phyloP scores from a whole-genome alignment of 78 protist genomes.

The Dictyostelium brefeldianum region DNA sequence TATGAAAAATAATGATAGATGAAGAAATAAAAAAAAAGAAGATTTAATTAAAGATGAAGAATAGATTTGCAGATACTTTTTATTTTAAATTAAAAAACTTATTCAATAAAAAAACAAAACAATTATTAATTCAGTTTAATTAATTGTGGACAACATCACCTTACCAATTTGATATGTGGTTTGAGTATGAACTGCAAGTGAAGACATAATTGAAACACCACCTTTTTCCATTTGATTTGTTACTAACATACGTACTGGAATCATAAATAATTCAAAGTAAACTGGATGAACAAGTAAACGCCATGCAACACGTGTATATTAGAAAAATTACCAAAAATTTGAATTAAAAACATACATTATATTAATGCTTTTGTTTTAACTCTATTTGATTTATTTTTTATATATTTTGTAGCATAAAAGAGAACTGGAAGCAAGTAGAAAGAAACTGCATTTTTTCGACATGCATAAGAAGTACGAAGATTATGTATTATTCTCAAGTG shows the following conservation, averaged over 20 bases:
- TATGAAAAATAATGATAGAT: too few relatives aligned
- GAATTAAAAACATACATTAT: conserved; percentile 77
- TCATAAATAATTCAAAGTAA: conserved; percentile 63
- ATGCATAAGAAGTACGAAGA: conserved; percentile 20
- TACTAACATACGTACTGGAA: conserved; percentile 68
- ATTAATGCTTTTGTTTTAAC: conserved; percentile 49
- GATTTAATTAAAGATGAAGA: too few relatives aligned
- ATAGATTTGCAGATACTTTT: too few relatives aligned
- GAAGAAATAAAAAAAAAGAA: too few relatives aligned
- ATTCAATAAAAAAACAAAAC: too few relatives aligned
- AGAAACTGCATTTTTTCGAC: background rate
- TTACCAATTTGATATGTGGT: conserved; percentile 74
- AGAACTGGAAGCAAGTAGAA: conserved; percentile 33
- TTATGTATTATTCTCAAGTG: conserved; percentile 21
- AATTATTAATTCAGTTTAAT: too few relatives aligned
- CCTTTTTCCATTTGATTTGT: conserved; percentile 72
- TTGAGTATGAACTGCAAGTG: conserved; percentile 62
- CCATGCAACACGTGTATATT: conserved; percentile 56
- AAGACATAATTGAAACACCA: conserved; percentile 64
- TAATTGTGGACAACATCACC: too few relatives aligned
- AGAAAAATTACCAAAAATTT: conserved; percentile 44
- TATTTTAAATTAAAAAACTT: too few relatives aligned
- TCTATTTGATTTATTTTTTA: too few relatives aligned
- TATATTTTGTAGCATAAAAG: too few relatives aligned
- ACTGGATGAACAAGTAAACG: conserved; percentile 73